A percentile compares a stretch with the other conserved stretches of the same genome.
These are phyloP conservation scores for Vitis riparia DNA, from an alignment of 164 flowering plant species.

Conservation along the genomic window DNA sequence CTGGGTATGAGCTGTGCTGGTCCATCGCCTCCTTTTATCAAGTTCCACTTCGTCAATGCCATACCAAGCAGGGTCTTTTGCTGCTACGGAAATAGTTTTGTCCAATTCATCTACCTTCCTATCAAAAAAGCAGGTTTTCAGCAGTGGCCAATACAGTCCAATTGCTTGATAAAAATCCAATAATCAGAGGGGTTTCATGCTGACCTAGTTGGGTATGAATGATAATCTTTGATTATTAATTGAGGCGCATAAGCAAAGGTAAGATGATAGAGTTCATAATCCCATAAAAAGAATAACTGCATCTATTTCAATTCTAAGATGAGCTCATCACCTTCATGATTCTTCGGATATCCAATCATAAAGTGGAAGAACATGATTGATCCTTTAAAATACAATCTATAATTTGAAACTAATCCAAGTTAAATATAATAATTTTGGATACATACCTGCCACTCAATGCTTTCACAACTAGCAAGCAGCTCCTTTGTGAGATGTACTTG, in stretches of 20 bases:
- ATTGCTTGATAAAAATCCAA: not conserved
- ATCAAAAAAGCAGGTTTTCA: conserved; percentile 48
- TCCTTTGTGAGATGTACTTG: conserved; percentile 57
- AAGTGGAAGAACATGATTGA: not conserved
- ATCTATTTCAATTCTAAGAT: not conserved
- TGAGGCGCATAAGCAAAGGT: not conserved
- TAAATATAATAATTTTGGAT: not conserved
- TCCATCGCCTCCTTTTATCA: conserved; percentile 81
- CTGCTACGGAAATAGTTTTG: conserved; percentile 80
- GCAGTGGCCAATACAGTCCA: conserved; percentile 11
- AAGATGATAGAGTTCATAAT: too few species aligned
- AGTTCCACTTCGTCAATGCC: conserved; percentile 75
- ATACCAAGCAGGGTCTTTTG: conserved; percentile 77
- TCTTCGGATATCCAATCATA: not conserved
- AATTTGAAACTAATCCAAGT: not conserved
- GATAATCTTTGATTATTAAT: not conserved
- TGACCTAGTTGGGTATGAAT: not conserved
- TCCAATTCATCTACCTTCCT: conserved; percentile 93
- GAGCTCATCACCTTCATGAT: not conserved
- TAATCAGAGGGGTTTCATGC: not conserved
- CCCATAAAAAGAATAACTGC: too few species aligned
- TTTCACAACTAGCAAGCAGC: conserved; percentile 70
- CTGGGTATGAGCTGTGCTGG: conserved; percentile 70
- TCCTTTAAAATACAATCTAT: not conserved
- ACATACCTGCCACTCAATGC: conserved; percentile 97